Evolutionary conservation across 139 green algal species (phyloP), one percentile per base, ranked within the genome.

Genomic region (Nannochloris sp.): DNA sequence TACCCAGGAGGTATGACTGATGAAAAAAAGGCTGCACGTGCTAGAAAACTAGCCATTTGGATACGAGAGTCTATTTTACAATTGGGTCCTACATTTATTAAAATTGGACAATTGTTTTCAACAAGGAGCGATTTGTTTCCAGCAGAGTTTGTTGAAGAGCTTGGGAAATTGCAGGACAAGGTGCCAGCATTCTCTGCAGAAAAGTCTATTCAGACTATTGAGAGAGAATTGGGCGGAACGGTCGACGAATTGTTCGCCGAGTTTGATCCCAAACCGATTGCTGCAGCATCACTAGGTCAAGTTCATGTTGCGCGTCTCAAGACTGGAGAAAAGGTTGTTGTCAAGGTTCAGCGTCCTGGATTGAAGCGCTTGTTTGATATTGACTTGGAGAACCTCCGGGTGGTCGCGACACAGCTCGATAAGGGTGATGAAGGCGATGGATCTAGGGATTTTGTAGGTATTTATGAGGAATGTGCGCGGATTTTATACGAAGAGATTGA

Each of bases 261-360:
- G 36, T 97, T 99, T 69, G 78, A 94, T 7, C 54, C 57, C 18
- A 53, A 76, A 49, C 90, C 93, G 57, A 94, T 99, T 57, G 93
- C 93, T 18, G 93, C 93, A 0, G 93, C 93, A 49, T 91, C 78
- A 29, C 76, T 99, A 66, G 93, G 93, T 1, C 89, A 96, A 78
- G 91, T 97, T 56, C 88, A 97, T 79, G 66, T 88, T 51, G 91
- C 91, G 4, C 66, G 59, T 8, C 67, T 97, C 48, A 79, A 89
- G 27, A 68, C 21, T 48, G 90, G 88, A 0, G 64, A 87, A 70
- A 50, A 80, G 14, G 86, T 97, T 53, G 92, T 97, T 62, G 86
- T 99, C 12, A 99, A 99, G 75, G 88, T 99, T 57, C 93, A 99
- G 83, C 87, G 93, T 16, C 93, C 93, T 0, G 92, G 87, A 21